phyloP scores from a whole-genome alignment of 2,329 filamentous ascomycete species.

The Colletotrichum higginsianum region DNA sequence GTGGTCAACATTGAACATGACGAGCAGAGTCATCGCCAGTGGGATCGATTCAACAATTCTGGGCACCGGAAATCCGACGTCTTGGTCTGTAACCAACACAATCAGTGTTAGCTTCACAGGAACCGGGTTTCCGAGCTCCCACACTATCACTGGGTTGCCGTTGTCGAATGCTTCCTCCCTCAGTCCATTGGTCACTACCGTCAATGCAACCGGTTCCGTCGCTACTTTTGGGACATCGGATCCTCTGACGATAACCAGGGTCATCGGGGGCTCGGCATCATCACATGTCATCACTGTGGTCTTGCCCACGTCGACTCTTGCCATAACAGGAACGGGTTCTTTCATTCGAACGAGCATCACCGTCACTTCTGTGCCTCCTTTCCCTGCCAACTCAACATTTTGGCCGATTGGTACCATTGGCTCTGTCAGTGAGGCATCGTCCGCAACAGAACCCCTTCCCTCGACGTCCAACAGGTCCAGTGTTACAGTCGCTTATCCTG shows the following conservation, averaged over 20 bases:
- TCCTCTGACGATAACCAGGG: too few relatives aligned
- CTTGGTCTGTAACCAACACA: not conserved
- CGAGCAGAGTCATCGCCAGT: not conserved
- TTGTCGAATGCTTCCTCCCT: not conserved
- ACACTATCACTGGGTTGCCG: not conserved
- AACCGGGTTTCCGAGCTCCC: not conserved
- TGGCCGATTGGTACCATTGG: constrained; percentile 20
- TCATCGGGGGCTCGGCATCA: not conserved
- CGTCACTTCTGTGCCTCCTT: constrained; percentile 7
- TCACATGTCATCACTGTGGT: not conserved
- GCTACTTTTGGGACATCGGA: not conserved
- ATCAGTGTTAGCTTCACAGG: not conserved
- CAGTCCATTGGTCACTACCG: not conserved
- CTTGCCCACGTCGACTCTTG: not conserved
- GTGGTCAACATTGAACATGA: not conserved
- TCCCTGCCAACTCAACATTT: constrained; percentile 17
- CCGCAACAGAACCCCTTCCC: not conserved
- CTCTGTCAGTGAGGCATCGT: constrained; percentile 23
- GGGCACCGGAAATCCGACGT: not conserved
- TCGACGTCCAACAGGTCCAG: constrained; percentile 12
- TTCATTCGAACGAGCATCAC: not conserved
- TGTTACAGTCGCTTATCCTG: not conserved
- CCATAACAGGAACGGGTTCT: not conserved
- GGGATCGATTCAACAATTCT: not conserved
- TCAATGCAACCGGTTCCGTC: not conserved